Evolutionary conservation across 345 rosid species (phyloP), one percentile per base, ranked within the genome.

Genomic region (Heritiera littoralis): DNA sequence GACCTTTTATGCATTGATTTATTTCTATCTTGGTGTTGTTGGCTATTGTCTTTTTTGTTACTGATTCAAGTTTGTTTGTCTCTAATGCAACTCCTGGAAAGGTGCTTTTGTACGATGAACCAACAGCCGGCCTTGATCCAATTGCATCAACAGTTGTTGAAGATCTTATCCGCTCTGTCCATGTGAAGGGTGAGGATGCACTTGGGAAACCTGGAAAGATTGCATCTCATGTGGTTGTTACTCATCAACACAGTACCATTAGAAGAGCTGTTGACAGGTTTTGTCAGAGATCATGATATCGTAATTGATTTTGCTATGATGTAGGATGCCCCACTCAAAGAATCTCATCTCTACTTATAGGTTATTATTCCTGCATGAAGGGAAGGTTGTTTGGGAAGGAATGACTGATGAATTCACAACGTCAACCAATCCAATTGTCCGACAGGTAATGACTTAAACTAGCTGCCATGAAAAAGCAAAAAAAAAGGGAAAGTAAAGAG

Each of bases 131-230:
- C 65, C 99, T 96, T 49, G 99, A 96, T 88, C 99, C 99, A 66
- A 94, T 94, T 80, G 98, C 98, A 76, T 94, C 98, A n/a, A 96
- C 98, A 28, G 98, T 96, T 56, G 98, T 96, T 55, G 98, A 96
- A 90, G 99, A 96, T 89, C 97, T 96, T 60, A 96, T 96, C 81
- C 92, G 94, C 43, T 92, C 97, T 52, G 94, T 94, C 77, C 99
- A 92, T 85, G 69, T 70, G 77, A 89, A 83, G 65, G 92, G 80
- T 4, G 88, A 88, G 63, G 95, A 92, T 77, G 86, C 87, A 68
- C 35, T 82, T 55, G 91, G 88, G 66, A 88, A 89, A 84, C 93
- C 95, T 54, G 98, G 92, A 66, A 96, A 89, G 79, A 94, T 94
- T 28, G 85, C 98, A 0, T 96, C 99, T 13, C 94, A 92, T 71